phyloP scores from a whole-genome alignment of 352 stramenopile species.

The Phytophthora foliorum region DNA sequence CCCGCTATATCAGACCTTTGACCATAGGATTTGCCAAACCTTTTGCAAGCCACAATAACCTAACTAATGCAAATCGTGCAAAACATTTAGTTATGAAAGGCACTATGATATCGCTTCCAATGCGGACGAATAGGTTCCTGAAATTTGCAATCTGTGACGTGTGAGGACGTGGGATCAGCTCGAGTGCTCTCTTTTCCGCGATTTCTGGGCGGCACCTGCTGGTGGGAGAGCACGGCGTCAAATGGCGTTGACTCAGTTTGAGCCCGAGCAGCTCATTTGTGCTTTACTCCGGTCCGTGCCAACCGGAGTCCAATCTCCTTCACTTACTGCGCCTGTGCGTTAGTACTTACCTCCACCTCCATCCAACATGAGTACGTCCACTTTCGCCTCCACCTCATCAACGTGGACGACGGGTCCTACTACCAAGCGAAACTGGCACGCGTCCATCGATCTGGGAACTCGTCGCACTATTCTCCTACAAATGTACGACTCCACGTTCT shows the following conservation, averaged over 20 bases:
- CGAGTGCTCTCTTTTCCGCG: slow-evolving; percentile 28
- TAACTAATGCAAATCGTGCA: no score
- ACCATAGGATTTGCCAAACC: no score
- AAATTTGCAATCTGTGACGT: slow-evolving; percentile 37
- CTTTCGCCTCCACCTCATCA: slow-evolving; percentile 9
- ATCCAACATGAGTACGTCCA: slow-evolving; percentile 31
- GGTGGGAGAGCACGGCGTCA: slow-evolving; percentile 35
- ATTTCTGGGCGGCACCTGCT: slow-evolving; percentile 38
- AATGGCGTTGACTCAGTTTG: slow-evolving; percentile 25
- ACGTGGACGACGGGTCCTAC: slow-evolving; percentile 4
- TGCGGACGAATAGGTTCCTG: neutral
- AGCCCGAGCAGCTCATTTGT: slow-evolving; percentile 21
- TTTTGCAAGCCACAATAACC: no score
- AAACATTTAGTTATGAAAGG: neutral
- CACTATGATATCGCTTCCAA: neutral
- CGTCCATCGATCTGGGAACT: slow-evolving; percentile 44
- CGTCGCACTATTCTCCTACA: slow-evolving; percentile 65
- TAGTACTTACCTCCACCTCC: slow-evolving; percentile 36
- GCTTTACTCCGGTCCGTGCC: slow-evolving; percentile 38
- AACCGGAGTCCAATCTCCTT: slow-evolving; percentile 29
- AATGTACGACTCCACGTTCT: slow-evolving; percentile 45
- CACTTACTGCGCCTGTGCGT: slow-evolving; percentile 42
- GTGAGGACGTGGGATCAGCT: slow-evolving; percentile 28
- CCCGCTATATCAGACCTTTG: no score
- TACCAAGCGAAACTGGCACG: slow-evolving; percentile 54